Conservation (phyloP, 495 filamentous ascomycete species). For the Astrothelium macrocarpum region DNA sequence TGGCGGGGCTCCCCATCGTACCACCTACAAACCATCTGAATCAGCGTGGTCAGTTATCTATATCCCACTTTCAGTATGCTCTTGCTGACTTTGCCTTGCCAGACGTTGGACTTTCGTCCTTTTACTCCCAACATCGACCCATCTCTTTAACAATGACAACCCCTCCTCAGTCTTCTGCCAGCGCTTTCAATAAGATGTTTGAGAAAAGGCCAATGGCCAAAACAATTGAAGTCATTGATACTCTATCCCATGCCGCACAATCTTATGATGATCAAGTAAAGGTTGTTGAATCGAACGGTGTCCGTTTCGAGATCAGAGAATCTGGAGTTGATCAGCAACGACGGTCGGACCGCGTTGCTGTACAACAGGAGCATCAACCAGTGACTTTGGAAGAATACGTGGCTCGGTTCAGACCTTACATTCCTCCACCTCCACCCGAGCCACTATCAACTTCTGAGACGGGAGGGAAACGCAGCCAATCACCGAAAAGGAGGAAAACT, state of each 20-base stretch:
- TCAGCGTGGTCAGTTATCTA: constrained; percentile 50
- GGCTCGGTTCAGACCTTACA: constrained; percentile 62
- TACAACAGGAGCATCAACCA: constrained; percentile 32
- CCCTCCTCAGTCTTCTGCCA: constrained; percentile 58
- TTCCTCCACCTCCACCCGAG: constrained; percentile 63
- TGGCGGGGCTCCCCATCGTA: constrained; percentile 64
- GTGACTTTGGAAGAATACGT: constrained; percentile 45
- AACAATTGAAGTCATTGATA: constrained; percentile 63
- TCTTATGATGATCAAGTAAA: constrained; percentile 52
- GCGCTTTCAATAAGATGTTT: constrained; percentile 76
- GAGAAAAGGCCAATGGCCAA: constrained; percentile 42
- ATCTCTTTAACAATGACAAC: constrained; percentile 77
- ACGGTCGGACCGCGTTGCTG: constrained; percentile 19
- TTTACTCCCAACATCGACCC: constrained; percentile 93
- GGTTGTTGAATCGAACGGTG: constrained; percentile 33
- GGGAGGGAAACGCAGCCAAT: constrained; percentile 26
- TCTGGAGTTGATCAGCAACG: constrained; percentile 30
- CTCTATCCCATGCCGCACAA: constrained; percentile 61
- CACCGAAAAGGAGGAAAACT: constrained; percentile 22
- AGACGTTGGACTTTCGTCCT: constrained; percentile 83
- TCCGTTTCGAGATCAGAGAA: constrained; percentile 40
- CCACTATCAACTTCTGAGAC: constrained; percentile 32
- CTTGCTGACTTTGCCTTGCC: constrained; percentile 5
- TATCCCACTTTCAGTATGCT: constrained; percentile 12
- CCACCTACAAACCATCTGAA: constrained; percentile 73